phyloP scores from a whole-genome alignment of 2,329 filamentous ascomycete genomes.

The Claviceps sorghi region DNA sequence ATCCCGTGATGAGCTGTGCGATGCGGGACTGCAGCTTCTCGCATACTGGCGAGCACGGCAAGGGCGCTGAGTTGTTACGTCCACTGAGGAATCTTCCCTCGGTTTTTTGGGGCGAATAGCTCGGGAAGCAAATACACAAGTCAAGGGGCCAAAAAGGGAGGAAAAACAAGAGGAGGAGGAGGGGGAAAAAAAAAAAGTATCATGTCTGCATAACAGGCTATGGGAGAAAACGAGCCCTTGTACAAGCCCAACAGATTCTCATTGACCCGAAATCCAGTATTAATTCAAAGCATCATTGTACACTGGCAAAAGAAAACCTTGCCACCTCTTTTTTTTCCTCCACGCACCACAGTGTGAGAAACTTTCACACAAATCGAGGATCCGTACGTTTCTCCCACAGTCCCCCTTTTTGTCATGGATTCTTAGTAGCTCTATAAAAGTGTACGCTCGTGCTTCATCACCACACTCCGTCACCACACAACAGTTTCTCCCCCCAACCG shows the following conservation, averaged over 20 bases:
- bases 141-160: too few species aligned
- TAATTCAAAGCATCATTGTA: slow-evolving; percentile 30
- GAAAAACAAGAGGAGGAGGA: neutral
- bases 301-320: slow-evolving; percentile 19
- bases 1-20: too few species aligned
- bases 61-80: too few species aligned
- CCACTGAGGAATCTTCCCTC: too few species aligned
- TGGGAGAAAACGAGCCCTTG: slow-evolving; percentile 12
- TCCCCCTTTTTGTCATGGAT: slow-evolving; percentile 4
- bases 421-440: slow-evolving; percentile 8
- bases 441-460: slow-evolving; percentile 7
- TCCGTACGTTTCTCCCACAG: neutral
- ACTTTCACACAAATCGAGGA: neutral
- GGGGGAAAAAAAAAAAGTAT: neutral
- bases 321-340: slow-evolving; percentile 9
- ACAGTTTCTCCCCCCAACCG: neutral
- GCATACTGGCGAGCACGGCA: too few species aligned
- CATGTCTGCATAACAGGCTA: slow-evolving; percentile 9
- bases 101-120: too few species aligned
- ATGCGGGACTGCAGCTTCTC: too few species aligned
- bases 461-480: neutral
- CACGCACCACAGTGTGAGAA: slow-evolving; percentile 1
- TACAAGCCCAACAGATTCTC: slow-evolving; percentile 16
- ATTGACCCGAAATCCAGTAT: slow-evolving; percentile 20
- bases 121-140: too few species aligned